These are phyloP conservation scores for Dispira simplex DNA, from an alignment of 192 early-diverging fungal genomes.

Conservation along the genomic window DNA sequence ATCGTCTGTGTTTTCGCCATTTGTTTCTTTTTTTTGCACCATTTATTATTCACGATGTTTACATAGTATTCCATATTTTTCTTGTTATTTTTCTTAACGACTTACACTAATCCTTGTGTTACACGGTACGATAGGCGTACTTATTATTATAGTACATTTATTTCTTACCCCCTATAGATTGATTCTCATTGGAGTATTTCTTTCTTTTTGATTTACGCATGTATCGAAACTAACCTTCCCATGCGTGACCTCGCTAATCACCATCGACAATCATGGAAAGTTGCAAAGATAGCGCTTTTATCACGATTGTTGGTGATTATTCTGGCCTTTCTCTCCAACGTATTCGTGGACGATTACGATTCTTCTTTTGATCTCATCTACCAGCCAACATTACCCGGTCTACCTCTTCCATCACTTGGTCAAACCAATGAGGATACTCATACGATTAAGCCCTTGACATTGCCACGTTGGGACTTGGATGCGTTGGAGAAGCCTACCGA, in stretches of 20 bases:
- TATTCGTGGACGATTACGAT: conserved; percentile 38
- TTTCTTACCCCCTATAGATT: too few relatives aligned
- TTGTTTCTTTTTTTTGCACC: neutral
- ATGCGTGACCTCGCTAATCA: neutral
- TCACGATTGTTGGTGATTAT: conserved; percentile 29
- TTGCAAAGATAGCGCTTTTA: conserved; percentile 26
- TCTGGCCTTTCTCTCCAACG: conserved; percentile 29
- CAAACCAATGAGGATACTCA: too few relatives aligned
- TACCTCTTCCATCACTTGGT: too few relatives aligned
- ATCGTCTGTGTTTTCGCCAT: neutral
- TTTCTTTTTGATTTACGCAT: too few relatives aligned
- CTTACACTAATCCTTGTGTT: too few relatives aligned
- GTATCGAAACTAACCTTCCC: neutral
- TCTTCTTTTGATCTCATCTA: conserved; percentile 29
- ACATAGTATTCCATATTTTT: neutral
- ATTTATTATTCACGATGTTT: neutral
- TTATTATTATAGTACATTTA: too few relatives aligned
- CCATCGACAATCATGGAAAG: conserved; percentile 14
- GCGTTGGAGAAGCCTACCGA: too few relatives aligned
- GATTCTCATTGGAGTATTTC: too few relatives aligned
- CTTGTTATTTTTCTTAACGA: neutral
- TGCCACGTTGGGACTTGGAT: too few relatives aligned
- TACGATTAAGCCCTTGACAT: too few relatives aligned
- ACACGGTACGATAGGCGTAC: too few relatives aligned
- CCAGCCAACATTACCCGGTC: conserved; percentile 8